Evolutionary conservation across 2,329 filamentous ascomycete species (phyloP), one percentile per base, ranked within the genome.

Genomic region (Ceratocystiopsis minuta): DNA sequence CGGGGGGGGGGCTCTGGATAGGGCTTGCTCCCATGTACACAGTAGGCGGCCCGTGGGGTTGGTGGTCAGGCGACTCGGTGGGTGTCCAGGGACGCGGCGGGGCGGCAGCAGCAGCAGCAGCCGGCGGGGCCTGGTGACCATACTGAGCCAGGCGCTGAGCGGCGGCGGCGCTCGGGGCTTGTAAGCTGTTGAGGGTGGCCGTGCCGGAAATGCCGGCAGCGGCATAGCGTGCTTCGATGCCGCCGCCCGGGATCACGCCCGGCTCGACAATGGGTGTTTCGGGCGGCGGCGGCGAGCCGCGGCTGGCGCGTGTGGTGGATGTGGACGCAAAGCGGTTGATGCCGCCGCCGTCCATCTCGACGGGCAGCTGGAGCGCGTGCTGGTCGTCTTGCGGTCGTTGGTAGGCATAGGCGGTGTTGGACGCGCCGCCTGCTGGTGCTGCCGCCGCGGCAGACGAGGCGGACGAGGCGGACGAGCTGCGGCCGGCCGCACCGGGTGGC

Each of bases 241-340:
- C 84, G 35, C 81, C 84, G 42, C 76, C 75, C 2, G 79, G 75
- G n/a, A 76, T 67, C 41, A 66, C 67, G 16, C 74, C 76, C 1
- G 80, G 82, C 35, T 80, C 81, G 28, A 80, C 71, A 46, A 88
- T 70, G 31, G 90, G 85, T 0, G 90, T 96, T 57, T 96, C 88
- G 10, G 90, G 90, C 1, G 90, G 90, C 5, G 90, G 88, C 6
- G 90, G 90, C 24, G 88, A 96, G 36, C 90, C 90, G 51, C 90
- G 74, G 54, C 82, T 87, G 16, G 90, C 90, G 49, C 83, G 77
- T 2, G 88, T 95, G 1, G 90, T 98, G 2, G 87, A 93, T 13
- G 78, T 93, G 0, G 90, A 96, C 14, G 88, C 67, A 49, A 77
- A 75, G 37, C 75, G 67, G 53, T 72, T 77, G 48, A 79, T 68